Evolutionary conservation across 1,284 basidiomycete species (phyloP).

Genomic region (Trametes polyzona): DNA sequence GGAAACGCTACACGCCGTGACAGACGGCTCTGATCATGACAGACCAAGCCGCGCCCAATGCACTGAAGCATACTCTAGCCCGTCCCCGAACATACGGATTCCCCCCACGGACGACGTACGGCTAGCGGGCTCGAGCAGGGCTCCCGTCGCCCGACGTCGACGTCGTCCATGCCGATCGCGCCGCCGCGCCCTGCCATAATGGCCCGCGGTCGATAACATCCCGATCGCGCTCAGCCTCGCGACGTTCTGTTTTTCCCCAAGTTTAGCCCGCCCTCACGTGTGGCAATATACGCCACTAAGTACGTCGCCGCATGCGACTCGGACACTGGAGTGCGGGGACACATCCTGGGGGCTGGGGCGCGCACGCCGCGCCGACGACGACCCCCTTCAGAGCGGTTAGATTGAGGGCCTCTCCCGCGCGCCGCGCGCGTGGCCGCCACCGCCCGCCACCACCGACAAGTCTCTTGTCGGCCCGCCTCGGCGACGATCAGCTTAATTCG

Average conservation of each 20-base stretch:
- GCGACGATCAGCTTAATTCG: slow-evolving; percentile 5
- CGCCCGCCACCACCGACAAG: not conserved
- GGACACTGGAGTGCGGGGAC: too few relatives aligned
- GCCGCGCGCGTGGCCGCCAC: slow-evolving; percentile 12
- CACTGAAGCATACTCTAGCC: not conserved
- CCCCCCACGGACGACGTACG: too few relatives aligned
- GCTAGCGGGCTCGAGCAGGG: too few relatives aligned
- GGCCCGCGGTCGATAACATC: slow-evolving; percentile 7
- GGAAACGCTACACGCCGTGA: not conserved
- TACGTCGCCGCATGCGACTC: slow-evolving; percentile 3
- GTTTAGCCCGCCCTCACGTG: too few relatives aligned
- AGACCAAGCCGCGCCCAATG: not conserved
- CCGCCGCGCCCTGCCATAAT: not conserved
- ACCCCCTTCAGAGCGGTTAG: slow-evolving; percentile 7
- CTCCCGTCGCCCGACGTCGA: not conserved
- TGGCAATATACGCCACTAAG: slow-evolving; percentile 17
- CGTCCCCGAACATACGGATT: too few relatives aligned
- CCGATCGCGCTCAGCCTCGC: slow-evolving; percentile 9
- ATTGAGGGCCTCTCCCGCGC: slow-evolving; percentile 13
- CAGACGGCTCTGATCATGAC: not conserved
- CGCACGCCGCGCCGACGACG: not conserved
- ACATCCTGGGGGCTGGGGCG: not conserved
- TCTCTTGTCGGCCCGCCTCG: not conserved
- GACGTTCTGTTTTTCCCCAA: slow-evolving; percentile 11
- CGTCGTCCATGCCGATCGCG: slow-evolving; percentile 3